Evolutionary conservation across 1,284 basidiomycete genomes (phyloP), one percentile per base, ranked within the genome.

Genomic region (Exsudoporus floridanus): DNA sequence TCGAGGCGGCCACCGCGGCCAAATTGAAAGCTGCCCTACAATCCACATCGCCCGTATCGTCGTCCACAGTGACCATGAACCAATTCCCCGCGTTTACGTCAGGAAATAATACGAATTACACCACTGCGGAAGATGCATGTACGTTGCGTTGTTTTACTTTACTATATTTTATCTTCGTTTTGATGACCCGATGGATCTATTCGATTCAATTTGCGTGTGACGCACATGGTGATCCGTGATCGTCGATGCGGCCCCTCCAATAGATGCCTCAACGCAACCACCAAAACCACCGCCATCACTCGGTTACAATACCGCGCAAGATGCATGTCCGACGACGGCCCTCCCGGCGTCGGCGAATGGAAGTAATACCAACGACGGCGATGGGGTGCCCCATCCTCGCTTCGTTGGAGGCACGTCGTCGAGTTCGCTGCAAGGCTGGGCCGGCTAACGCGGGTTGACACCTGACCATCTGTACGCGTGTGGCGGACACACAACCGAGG

Each of bases 401-500:
- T 66, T 70, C 38, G 43, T 60, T 13, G 59, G 57, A 52, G 56
- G 55, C 38, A 54, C 46, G 8, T 61, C 63, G n/a, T 65, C 67
- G 46, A 66, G 64, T 50, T 67, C 65, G 44, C 37, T 67, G 54
- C 67, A 65, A 52, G 65, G 65, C 4, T 70, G 65, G 65, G 65
- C 65, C 43, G 65, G 65, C 47, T 70, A 56, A 45, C 37, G 8
- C 46, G 49, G 49, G 44, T 21, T 16, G 52, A 35, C 12, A n/a
- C 19, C 7, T 16, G 23, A 23, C 9, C 10, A 19, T 16, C 23
- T 25, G 10, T 8, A 23, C 23, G 16, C n/a, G 16, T 18, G 16
- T 28, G 7, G 9, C 12, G 44, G 36, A 18, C 25, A n/a, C 8
- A 41, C 21, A 4, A 7, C 7, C 37, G 23, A 27, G 30, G 18